Base-by-base conservation (phyloP, 1,284 basidiomycete genomes). In the Somion occarium region DNA sequence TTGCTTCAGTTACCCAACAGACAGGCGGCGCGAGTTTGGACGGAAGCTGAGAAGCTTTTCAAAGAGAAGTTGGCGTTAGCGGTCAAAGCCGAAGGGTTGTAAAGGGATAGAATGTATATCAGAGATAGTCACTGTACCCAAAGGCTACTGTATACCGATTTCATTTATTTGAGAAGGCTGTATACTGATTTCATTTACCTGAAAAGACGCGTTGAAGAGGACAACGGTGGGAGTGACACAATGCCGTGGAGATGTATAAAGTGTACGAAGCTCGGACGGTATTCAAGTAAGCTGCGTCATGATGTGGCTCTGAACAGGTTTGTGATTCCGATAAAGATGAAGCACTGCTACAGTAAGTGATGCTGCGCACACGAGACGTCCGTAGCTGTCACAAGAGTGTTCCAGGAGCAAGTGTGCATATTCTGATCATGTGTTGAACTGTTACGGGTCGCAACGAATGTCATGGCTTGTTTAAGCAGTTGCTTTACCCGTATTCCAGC, bases 21-120 rank as follows among this genome's bases (percentile, higher is more conserved):
- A 54, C 61, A 75, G 51, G 76, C 66, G 0, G 86, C 88, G 26
- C 78, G 83, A 13, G 93, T 98, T 4, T 98, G 96, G 96, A 79
- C 77, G 23, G 88, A 96, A 54, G 95, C 96, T 1, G 89, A 98
- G 73, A 83, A 79, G 66, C 72, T 98, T 50, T 98, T 88, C 79
- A 76, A 75, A 64, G 71, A 85, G 65, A 96, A 97, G 75, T 65
- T 93, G 48, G 78, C 69, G 2, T 82, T 84, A 56, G 88, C 86
- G 5, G 75, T 72, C 23, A 66, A 73, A 64, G 78, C 54, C 34
- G 67, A 72, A 56, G 61, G 63, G 5, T 50, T 67, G 44, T 64
- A 53, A 56, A 50, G 20, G 15, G 19, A 9, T 41, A 7, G 39
- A 23, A 12, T 30, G 38, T 44, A 46, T 18, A 34, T 18, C 19